Evolutionary conservation across 441 rosid species (phyloP), one percentile per base, ranked within the genome.

Genomic region (Pelargonium citronellum): DNA sequence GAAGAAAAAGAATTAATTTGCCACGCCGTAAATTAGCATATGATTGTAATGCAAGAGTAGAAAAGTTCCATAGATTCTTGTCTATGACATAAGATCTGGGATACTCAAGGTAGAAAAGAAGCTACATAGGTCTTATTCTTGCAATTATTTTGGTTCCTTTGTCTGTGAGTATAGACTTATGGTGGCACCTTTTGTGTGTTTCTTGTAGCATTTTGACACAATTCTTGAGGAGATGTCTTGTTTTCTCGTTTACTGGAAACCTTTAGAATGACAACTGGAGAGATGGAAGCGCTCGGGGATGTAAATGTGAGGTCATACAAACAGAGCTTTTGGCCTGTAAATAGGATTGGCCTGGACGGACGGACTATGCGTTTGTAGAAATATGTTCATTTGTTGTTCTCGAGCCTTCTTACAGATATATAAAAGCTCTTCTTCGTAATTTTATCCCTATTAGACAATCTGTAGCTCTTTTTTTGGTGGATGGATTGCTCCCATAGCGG

Each of bases 41-140:
- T 9, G 63, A 58, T 58, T 19, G 12, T 20, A 58, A 58, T 12
- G 27, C 63, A 9, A 58, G 79, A 71, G 69, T 77, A 77, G 88
- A 70, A 72, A 81, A 87, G 81, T 95, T 82, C 74, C 91, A 87
- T 49, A 86, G 85, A 75, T 81, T 85, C 63, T 20, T 58, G 63
- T 19, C 63, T 9, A 27, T 58, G 63, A 58, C 27, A 58, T 58
- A 58, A 19, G 9, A 58, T 19, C 30, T 49, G 16, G 57, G 57
- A 11, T 13, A 12, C 51, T 9, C 51, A 46, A 46, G 37, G 37
- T 30, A 30, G 37, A 2, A 30, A 30, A 30, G 37, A 30, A 30
- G 37, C 37, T 30, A 30, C 37, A 30, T 30, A 30, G 37, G 37
- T 46, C 51, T 46, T 46, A 0, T 46, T 8, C 12, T 12, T 46